Evolutionary conservation across 169 alveolate genomes (phyloP).

Genomic region (Cyclospora cayetanensis): DNA sequence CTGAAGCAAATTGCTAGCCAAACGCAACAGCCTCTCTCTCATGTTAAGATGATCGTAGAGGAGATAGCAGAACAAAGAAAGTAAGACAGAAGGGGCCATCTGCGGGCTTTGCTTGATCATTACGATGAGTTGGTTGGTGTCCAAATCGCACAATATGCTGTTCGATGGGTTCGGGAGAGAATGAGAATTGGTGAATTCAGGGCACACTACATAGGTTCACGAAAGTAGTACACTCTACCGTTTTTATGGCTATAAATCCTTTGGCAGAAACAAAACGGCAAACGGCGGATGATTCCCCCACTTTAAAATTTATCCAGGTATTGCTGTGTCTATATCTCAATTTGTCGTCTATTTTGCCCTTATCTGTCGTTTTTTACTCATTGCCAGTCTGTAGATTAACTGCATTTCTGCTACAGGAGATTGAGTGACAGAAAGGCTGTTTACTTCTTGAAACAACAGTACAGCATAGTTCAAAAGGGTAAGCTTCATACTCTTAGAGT

Average conservation of each 20-base stretch:
- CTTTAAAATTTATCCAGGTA: too few relatives aligned
- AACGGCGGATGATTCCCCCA: too few relatives aligned
- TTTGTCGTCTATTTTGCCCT: too few relatives aligned
- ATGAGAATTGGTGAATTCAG: background rate
- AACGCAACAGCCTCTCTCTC: conserved; percentile 68
- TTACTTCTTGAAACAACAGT: conserved; percentile 68
- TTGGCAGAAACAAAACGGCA: too few relatives aligned
- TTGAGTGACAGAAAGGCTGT: conserved; percentile 72
- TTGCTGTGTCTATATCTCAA: too few relatives aligned
- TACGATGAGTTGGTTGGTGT: background rate
- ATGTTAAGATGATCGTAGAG: conserved; percentile 52
- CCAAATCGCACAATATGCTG: background rate
- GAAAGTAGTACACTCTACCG: background rate
- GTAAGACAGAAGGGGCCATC: conserved; percentile 26
- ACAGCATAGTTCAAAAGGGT: conserved; percentile 39
- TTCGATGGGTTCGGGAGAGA: background rate
- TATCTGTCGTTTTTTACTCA: too few relatives aligned
- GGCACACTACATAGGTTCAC: background rate
- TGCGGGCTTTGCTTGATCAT: background rate
- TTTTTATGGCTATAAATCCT: too few relatives aligned
- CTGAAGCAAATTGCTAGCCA: conserved; percentile 69
- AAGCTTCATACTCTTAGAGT: background rate
- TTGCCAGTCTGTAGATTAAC: too few relatives aligned
- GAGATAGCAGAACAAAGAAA: conserved; percentile 74
- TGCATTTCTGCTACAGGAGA: conserved; percentile 65